These are phyloP conservation scores for Tolypocladium endophyticum DNA, from an alignment of 2,329 filamentous ascomycete genomes.

Conservation along the genomic window DNA sequence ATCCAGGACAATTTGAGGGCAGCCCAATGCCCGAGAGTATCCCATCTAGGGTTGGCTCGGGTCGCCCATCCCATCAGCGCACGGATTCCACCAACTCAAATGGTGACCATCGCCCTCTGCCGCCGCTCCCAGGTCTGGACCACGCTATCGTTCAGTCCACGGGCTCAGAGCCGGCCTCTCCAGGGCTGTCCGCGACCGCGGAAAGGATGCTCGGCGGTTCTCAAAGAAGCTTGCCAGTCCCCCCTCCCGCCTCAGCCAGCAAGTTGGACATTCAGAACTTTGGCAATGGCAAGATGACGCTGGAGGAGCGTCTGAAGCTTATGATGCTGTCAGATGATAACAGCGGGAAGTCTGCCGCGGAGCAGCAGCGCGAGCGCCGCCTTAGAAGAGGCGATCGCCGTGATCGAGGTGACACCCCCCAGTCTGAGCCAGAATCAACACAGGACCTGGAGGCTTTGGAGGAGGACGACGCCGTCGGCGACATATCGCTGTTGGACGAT, in stretches of 20 bases:
- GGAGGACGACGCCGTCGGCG: slow-evolving; percentile 49
- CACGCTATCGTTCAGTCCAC: slow-evolving; percentile 26
- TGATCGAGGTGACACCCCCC: slow-evolving; percentile 36
- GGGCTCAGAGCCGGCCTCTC: slow-evolving; percentile 44
- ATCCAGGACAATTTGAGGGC: slow-evolving; percentile 43
- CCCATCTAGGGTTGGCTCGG: slow-evolving; percentile 29
- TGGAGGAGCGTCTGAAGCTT: slow-evolving; percentile 76
- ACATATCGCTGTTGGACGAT: slow-evolving; percentile 48
- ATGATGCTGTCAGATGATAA: slow-evolving; percentile 76
- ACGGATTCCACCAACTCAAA: slow-evolving; percentile 69
- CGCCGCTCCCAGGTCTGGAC: slow-evolving; percentile 63
- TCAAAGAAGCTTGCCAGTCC: slow-evolving; percentile 61
- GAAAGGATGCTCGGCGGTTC: slow-evolving; percentile 55
- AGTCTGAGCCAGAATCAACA: slow-evolving; percentile 25
- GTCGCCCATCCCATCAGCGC: slow-evolving; percentile 47
- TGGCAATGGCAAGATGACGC: slow-evolving; percentile 63
- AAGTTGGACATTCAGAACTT: slow-evolving; percentile 74
- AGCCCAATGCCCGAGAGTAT: slow-evolving; percentile 54
- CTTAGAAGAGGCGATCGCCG: slow-evolving; percentile 51
- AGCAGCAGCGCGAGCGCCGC: slow-evolving; percentile 58
- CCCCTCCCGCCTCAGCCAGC: slow-evolving; percentile 55
- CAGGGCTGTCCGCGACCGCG: slow-evolving; percentile 56
- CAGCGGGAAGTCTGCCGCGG: slow-evolving; percentile 45
- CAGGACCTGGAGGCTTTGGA: slow-evolving; percentile 31
- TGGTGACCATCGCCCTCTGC: slow-evolving; percentile 72